Evolutionary conservation across 2,329 filamentous ascomycete species (phyloP).

Genomic region (Neonectria punicea): DNA sequence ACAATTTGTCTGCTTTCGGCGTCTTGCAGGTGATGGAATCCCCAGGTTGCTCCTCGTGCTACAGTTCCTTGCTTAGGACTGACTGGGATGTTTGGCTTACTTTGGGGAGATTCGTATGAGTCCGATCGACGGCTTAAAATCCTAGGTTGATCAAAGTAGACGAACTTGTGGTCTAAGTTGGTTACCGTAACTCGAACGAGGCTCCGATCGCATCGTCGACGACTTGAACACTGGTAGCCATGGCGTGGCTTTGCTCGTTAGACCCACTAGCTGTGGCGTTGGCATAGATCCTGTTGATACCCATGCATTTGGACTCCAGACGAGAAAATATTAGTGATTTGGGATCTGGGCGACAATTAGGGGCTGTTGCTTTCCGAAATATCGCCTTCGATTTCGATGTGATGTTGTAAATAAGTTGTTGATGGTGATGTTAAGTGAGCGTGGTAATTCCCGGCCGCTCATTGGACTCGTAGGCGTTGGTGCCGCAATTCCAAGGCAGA

Average conservation of each 20-base stretch:
- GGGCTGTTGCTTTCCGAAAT: no score
- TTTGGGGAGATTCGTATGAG: not conserved
- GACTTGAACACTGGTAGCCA: conserved; percentile 1
- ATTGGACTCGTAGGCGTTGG: conserved; percentile 34
- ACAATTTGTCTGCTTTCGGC: conserved; percentile 10
- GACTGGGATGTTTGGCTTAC: conserved; percentile 1
- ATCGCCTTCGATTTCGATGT: not conserved
- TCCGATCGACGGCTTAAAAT: not conserved
- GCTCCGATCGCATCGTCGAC: not conserved
- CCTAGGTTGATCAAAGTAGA: not conserved
- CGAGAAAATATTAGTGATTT: not conserved
- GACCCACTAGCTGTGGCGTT: conserved; percentile 26
- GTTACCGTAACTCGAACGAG: not conserved
- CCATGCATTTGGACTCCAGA: not conserved
- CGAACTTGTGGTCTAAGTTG: not conserved
- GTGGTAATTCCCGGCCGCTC: conserved; percentile 40
- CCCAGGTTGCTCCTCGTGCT: not conserved
- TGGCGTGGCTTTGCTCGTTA: conserved; percentile 9
- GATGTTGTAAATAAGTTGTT: not conserved
- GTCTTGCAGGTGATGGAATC: conserved; percentile 4
- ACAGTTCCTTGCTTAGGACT: not conserved
- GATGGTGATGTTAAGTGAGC: conserved; percentile 11
- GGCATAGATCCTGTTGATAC: conserved; percentile 16
- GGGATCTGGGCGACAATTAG: not conserved
- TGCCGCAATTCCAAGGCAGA: conserved; percentile 43